Evolutionary conservation across 2,329 filamentous ascomycete genomes (phyloP).

Genomic region (Fusarium humuli): DNA sequence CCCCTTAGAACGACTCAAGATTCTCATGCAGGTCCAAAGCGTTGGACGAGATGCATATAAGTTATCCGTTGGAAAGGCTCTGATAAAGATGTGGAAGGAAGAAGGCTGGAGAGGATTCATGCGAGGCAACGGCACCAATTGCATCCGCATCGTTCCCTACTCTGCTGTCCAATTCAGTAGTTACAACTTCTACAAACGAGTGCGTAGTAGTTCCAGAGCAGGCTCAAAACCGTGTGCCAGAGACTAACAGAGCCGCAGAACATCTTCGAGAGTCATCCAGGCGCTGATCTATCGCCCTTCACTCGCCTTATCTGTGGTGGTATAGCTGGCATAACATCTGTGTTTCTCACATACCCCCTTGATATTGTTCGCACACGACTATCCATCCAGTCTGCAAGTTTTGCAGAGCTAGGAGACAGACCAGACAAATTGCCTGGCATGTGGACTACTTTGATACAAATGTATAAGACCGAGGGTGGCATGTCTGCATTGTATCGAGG

Average conservation of each 20-base stretch:
- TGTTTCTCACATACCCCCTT: conserved; percentile 93
- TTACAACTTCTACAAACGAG: conserved; percentile 96
- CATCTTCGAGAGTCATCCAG: conserved; percentile 82
- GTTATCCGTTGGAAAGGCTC: conserved; percentile 86
- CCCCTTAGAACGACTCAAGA: conserved; percentile 94
- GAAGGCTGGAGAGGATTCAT: conserved; percentile 98
- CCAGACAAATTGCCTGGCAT: conserved; percentile 85
- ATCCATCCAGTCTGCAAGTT: conserved; percentile 98
- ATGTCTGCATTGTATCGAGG: conserved; percentile 89
- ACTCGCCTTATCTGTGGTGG: conserved; percentile 90
- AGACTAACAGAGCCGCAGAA: conserved; percentile 54
- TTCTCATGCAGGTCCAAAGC: conserved; percentile 96
- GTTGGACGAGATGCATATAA: conserved; percentile 92
- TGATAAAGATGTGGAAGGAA: conserved; percentile 95
- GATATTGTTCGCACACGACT: conserved; percentile 96
- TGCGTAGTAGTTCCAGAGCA: conserved; percentile 57
- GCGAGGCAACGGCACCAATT: conserved; percentile 98
- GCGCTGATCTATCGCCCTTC: conserved; percentile 77
- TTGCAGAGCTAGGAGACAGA: conserved; percentile 76
- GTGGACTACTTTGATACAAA: conserved; percentile 83
- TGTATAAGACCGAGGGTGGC: conserved; percentile 94
- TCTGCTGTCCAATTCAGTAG: conserved; percentile 98
- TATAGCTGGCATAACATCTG: conserved; percentile 92
- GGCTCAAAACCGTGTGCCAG: background rate
- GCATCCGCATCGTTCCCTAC: conserved; percentile 97